Evolutionary conservation across 805 yeast species (phyloP), one percentile per base, ranked within the genome.

Genomic region (Candida takata): DNA sequence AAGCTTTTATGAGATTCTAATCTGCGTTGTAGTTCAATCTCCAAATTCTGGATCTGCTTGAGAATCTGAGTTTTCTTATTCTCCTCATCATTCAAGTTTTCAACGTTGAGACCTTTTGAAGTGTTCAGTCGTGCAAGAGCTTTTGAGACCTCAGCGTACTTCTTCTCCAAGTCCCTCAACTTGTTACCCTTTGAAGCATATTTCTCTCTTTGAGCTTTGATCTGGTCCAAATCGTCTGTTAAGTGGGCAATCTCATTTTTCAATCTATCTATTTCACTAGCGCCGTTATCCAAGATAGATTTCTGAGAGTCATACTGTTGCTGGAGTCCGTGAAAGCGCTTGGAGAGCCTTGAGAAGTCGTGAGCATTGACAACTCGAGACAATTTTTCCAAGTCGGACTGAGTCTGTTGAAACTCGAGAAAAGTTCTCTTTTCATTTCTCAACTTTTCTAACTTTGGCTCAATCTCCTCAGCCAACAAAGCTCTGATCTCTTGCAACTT

Each of bases 381-480:
- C 24, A 83, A 60, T 29, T 79, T 77, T 57, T 90, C 97, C 40
- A 84, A 63, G 48, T 84, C 87, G 6, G 84, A 67, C 48, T 84
- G 92, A 9, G 83, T 74, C 38, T 83, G 86, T 61, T 90, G 97
- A 57, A 72, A 88, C 52, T 90, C 97, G 24, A 87, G 58, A 51
- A 82, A 88, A 19, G 77, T 67, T 50, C 92, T 73, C 60, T 87
- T 90, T 49, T 90, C 96, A 36, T 71, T 70, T 42, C 94, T 71
- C 33, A 88, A 64, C 50, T 80, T 79, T 38, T 82, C 88, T 34
- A 92, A 65, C 54, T 87, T 86, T 4, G 98, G 98, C 53, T 84
- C 95, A 41, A 92, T 90, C 56, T 92, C 97, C 53, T 88, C 96
- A 13, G 65, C 64, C 37, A 90, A 64, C 29, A 88, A 60, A 21